phyloP scores from a whole-genome alignment of 1,284 basidiomycete genomes.

The Cryptococcus sp. region DNA sequence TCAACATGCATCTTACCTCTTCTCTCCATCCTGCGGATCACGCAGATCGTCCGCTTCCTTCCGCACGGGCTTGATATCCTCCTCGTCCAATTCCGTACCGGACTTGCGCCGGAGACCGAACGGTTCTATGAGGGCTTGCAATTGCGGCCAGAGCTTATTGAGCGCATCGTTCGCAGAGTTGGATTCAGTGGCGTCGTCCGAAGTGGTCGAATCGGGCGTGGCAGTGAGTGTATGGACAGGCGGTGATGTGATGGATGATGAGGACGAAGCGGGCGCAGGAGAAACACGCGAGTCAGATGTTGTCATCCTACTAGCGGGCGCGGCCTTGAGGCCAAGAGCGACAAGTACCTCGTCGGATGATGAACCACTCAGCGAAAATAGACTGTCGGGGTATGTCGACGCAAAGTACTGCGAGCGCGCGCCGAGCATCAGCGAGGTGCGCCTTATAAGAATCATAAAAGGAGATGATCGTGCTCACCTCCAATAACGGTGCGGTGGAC shows the following conservation, averaged over 20 bases:
- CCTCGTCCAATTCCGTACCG: constrained; percentile 16
- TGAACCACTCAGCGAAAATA: constrained; percentile 75
- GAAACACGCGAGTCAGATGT: constrained; percentile 13
- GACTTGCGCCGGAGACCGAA: constrained; percentile 30
- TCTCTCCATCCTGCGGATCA: constrained; percentile 33
- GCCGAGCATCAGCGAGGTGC: background rate
- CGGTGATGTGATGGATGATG: background rate
- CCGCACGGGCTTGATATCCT: constrained; percentile 36
- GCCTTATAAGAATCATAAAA: background rate
- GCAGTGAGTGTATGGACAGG: constrained; percentile 1
- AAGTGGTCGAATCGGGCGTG: constrained; percentile 5
- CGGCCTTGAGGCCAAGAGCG: constrained; percentile 26
- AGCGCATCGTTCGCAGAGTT: constrained; percentile 25
- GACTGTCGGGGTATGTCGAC: constrained; percentile 58
- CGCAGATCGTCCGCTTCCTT: constrained; percentile 50
- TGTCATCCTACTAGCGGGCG: constrained; percentile 7
- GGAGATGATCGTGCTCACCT: constrained; percentile 29
- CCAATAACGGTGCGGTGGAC: constrained; percentile 82
- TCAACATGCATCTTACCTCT: too few species aligned
- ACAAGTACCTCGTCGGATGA: constrained; percentile 81
- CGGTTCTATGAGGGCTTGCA: constrained; percentile 46
- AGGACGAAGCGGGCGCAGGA: background rate
- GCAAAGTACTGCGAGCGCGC: constrained; percentile 63
- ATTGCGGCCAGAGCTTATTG: constrained; percentile 52
- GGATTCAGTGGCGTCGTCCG: constrained; percentile 9